Conservation (phyloP, 2,329 filamentous ascomycete species). For the Aciculosporium take region DNA sequence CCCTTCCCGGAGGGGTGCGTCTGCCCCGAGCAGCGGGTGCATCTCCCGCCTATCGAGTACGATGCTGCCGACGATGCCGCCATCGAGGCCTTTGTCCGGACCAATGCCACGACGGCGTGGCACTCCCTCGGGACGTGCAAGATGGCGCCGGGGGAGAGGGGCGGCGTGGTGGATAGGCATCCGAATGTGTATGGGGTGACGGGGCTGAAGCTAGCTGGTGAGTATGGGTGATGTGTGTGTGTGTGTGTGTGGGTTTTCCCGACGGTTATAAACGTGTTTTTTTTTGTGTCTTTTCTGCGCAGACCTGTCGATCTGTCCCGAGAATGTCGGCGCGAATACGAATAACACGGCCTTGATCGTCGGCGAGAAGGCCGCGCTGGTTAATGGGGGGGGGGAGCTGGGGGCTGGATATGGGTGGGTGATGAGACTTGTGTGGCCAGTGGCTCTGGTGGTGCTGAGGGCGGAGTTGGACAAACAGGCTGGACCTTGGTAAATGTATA, state of each 20-base stretch:
- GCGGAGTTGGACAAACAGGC: no score
- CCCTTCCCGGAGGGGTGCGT: conserved; percentile 8
- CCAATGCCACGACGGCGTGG: conserved; percentile 26
- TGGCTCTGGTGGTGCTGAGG: no score
- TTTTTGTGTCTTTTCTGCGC: no score
- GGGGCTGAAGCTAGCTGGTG: conserved; percentile 31
- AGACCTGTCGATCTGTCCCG: conserved; percentile 22
- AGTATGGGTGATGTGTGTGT: no score
- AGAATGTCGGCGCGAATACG: conserved; percentile 30
- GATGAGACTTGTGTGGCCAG: no score
- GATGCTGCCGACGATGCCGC: conserved; percentile 31
- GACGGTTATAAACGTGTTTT: no score
- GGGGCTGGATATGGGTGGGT: conserved; percentile 1
- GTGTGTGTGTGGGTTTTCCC: no score
- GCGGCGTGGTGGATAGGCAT: conserved; percentile 29
- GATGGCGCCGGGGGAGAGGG: conserved; percentile 30
- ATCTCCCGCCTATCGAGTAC: conserved; percentile 25
- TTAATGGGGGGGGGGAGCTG: conserved; percentile 17
- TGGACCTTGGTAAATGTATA: no score
- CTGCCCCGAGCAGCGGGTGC: conserved; percentile 15
- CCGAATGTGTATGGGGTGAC: conserved; percentile 29
- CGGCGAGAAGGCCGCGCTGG: conserved; percentile 26
- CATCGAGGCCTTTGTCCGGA: conserved; percentile 28
- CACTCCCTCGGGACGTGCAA: conserved; percentile 36
- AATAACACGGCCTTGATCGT: conserved; percentile 28